Percentiles rank a stretch among this genome's conserved stretches.
These are phyloP conservation scores for Fusarium liriodendri DNA, from an alignment of 2,329 filamentous ascomycete species.

Conservation along the genomic window DNA sequence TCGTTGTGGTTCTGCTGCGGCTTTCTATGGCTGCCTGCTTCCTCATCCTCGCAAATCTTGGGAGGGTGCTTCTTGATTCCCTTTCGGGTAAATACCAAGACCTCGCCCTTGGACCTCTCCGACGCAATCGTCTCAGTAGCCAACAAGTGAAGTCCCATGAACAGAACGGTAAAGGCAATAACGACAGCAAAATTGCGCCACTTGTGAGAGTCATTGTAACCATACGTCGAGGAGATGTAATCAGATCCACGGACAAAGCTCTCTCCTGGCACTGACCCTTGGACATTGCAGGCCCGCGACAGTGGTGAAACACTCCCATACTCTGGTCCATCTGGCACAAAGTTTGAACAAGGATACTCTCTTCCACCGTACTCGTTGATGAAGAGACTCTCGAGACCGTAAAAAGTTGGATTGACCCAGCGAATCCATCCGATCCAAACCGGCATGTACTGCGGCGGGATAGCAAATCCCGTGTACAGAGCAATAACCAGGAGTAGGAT, in stretches of 20 bases:
- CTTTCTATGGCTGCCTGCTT: background rate
- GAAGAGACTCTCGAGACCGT: constrained; percentile 73
- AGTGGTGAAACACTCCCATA: constrained; percentile 16
- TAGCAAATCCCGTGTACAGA: constrained; percentile 62
- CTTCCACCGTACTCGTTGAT: constrained; percentile 69
- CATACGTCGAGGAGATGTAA: constrained; percentile 27
- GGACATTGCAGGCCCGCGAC: constrained; percentile 18
- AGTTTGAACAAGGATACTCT: constrained; percentile 58
- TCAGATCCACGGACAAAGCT: constrained; percentile 26
- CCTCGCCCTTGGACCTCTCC: constrained; percentile 38
- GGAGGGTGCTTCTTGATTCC: constrained; percentile 30
- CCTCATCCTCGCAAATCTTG: constrained; percentile 62
- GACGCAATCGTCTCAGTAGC: constrained; percentile 35
- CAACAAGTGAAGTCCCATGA: constrained; percentile 31
- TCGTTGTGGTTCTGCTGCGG: constrained; percentile 70
- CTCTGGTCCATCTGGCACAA: constrained; percentile 44
- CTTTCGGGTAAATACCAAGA: constrained; percentile 37
- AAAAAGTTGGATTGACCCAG: constrained; percentile 73
- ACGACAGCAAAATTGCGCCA: constrained; percentile 38
- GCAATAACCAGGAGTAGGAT: constrained; percentile 51
- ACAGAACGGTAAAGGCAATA: constrained; percentile 34
- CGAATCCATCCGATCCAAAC: constrained; percentile 66
- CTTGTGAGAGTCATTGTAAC: constrained; percentile 30
- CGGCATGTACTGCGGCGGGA: constrained; percentile 60
- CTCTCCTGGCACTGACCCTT: constrained; percentile 27